Evolutionary conservation across 306 rosid genomes (phyloP).

Genomic region (Prunus armeniaca): DNA sequence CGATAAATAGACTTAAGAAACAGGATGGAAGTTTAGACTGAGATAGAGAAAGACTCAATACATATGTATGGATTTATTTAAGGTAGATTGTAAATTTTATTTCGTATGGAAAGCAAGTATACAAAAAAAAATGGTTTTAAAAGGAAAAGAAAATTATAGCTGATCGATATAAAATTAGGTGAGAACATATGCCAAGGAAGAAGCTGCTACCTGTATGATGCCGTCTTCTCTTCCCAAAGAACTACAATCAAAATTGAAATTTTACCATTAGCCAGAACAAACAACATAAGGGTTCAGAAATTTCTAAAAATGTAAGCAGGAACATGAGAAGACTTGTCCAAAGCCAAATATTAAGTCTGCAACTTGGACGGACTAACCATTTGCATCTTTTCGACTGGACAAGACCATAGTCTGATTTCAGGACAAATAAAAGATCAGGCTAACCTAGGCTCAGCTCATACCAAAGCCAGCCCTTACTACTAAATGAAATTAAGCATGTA

Average conservation of each 20-base stretch:
- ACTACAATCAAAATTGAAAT: conserved; percentile 9
- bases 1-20: neutral
- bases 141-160: neutral
- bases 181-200: neutral
- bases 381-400: neutral
- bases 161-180: neutral
- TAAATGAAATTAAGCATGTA: neutral
- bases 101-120: neutral
- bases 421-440: neutral
- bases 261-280: neutral
- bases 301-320: neutral
- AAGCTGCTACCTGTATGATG: conserved; percentile 10
- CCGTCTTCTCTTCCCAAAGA: conserved; percentile 16
- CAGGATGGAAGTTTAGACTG: neutral
- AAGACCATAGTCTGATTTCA: neutral
- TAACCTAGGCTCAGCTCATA: neutral
- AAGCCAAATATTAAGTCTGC: neutral
- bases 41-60: neutral
- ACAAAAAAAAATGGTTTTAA: neutral
- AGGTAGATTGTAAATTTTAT: too few species aligned
- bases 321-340: neutral
- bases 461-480: neutral
- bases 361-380: neutral
- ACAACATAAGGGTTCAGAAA: neutral
- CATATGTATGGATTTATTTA: neutral